Evolutionary conservation across 768 basidiomycete genomes (phyloP), one percentile per base, ranked within the genome.

Genomic region (Tricholoma bakamatsutake): DNA sequence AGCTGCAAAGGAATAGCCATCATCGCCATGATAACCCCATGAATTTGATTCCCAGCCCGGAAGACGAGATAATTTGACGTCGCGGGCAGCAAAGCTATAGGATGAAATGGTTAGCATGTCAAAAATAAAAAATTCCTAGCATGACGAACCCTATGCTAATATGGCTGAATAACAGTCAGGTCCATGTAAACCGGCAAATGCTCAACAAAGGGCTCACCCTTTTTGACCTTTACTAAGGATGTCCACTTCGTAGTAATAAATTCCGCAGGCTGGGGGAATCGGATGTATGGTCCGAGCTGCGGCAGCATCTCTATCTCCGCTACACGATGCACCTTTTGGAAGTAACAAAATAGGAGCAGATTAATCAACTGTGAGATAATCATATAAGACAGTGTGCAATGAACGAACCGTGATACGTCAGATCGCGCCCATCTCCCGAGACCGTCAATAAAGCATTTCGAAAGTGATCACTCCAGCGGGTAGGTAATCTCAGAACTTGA

Each of bases 21-120:
- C 92, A 61, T 94, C 91, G n/a, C 88, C 92, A 62, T 93, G 88
- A 67, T 93, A 96, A 52, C 92, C 93, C 90, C 92, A 95, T 5
- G 90, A 93, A 59, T 83, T 80, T 55, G 77, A 73, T 66, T 93
- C 90, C 88, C 87, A 90, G 18, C 93, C 93, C 34, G 93, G 93
- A 31, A 94, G 80, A 51, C 90, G 85, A 30, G 81, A 80, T 51
- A 88, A 71, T 63, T 81, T 82, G 51, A 87, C 84, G 43, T 80
- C 80, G 12, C 75, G 77, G 8, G 80, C 79, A 47, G 86, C 79
- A 67, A 95, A 87, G 18, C 90, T 92, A 55, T 31, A 10, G 35
- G 42, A n/a, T 24, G 39, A 18, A 27, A 47, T 52, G 48, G 53
- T 56, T 50, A 49, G 60, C n/a, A 9, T 48, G 40, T 39, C 15